Conservation (phyloP, 116 monocot species). For the Cymodocea nodosa region DNA sequence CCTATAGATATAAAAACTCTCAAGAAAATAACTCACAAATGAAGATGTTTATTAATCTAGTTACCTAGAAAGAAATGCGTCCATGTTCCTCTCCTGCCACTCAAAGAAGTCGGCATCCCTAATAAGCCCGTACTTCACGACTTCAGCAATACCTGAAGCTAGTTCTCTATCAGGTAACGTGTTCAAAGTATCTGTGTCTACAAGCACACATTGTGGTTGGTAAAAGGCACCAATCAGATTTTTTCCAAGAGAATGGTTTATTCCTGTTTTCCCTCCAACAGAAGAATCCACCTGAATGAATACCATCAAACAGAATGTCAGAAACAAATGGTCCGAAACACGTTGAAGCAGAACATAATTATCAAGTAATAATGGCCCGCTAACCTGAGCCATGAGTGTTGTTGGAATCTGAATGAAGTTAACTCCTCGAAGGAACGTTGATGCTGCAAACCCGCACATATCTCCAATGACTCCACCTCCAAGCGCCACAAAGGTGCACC, state of each 20-base stretch:
- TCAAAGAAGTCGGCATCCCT: conserved; percentile 90
- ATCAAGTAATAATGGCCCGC: background rate
- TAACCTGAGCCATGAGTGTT: conserved; percentile 96
- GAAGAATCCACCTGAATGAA: conserved; percentile 87
- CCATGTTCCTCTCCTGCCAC: conserved; percentile 99
- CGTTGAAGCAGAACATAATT: background rate
- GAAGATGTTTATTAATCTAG: background rate
- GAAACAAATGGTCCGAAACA: background rate
- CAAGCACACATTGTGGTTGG: conserved; percentile 88
- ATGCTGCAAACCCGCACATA: conserved; percentile 98
- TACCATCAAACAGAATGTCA: background rate
- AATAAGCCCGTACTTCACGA: conserved; percentile 96
- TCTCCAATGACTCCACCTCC: conserved; percentile 98
- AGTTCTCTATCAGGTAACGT: conserved; percentile 89
- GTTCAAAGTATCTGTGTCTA: conserved; percentile 91
- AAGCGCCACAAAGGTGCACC: conserved; percentile 91
- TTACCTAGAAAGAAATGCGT: conserved; percentile 65
- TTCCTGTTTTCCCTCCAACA: conserved; percentile 97
- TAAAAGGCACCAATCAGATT: conserved; percentile 97
- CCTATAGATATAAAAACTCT: background rate
- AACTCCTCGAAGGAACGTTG: conserved; percentile 86
- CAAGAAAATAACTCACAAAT: background rate
- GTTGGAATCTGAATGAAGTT: conserved; percentile 99
- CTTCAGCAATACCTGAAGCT: conserved; percentile 85
- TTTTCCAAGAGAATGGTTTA: conserved; percentile 91